A percentile compares a stretch with the other conserved stretches of the same genome.
Conservation (phyloP, 805 yeast genomes). For the Lachancea nothofagi region DNA sequence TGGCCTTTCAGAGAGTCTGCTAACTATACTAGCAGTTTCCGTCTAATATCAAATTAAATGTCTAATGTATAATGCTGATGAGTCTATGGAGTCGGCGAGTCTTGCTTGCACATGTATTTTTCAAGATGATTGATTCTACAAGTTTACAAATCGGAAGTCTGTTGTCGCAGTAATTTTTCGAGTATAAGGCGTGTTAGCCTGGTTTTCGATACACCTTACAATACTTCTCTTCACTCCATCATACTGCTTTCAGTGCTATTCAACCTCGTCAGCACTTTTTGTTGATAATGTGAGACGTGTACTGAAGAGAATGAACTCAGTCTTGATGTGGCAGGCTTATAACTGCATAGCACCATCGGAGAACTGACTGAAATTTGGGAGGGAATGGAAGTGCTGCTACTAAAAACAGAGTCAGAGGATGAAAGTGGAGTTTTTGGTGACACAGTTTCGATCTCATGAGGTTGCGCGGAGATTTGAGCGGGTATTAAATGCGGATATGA, state of each 20-base stretch:
- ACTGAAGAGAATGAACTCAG: constrained; percentile 2
- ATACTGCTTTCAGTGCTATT: constrained; percentile 14
- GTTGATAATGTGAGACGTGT: not conserved
- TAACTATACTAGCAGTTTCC: too few species aligned
- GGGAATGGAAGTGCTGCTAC: constrained; percentile 3
- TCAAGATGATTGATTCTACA: too few species aligned
- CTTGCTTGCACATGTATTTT: too few species aligned
- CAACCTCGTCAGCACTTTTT: constrained; percentile 13
- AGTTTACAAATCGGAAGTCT: too few species aligned
- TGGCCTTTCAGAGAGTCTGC: too few species aligned
- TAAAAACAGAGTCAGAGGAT: constrained; percentile 5
- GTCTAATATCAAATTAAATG: too few species aligned
- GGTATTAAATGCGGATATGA: not conserved
- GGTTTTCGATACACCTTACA: too few species aligned
- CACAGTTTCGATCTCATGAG: not conserved
- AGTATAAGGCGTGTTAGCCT: too few species aligned
- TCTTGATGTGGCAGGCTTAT: constrained; percentile 2
- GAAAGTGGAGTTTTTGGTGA: constrained; percentile 4
- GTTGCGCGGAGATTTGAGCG: not conserved
- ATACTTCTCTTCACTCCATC: constrained; percentile 3
- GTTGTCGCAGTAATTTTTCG: too few species aligned
- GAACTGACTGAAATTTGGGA: constrained; percentile 5
- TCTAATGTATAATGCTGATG: too few species aligned
- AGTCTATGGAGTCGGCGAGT: too few species aligned
- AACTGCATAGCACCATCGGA: constrained; percentile 1